These are phyloP conservation scores for Saccharata proteae DNA, from an alignment of 2,329 filamentous ascomycete genomes.

Conservation along the genomic window DNA sequence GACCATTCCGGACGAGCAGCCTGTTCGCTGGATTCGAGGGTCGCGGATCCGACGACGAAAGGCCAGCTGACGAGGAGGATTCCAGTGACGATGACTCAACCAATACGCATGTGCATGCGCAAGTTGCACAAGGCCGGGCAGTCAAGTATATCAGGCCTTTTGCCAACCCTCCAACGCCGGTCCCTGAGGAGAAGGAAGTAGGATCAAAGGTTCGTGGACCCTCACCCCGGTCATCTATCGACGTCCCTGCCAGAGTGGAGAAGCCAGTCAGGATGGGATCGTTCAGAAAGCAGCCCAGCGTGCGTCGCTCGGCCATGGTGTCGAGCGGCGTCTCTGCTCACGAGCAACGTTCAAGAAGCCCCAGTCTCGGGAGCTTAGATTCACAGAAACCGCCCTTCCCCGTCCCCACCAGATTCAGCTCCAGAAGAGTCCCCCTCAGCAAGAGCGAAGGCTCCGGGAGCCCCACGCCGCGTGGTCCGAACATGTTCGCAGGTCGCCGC, in stretches of 20 bases:
- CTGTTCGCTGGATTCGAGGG: constrained; percentile 78
- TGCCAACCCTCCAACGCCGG: constrained; percentile 27
- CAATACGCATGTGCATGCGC: constrained; percentile 19
- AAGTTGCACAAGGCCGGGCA: constrained; percentile 32
- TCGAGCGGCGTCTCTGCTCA: constrained; percentile 66
- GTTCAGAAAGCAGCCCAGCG: constrained; percentile 40
- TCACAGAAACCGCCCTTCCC: constrained; percentile 63
- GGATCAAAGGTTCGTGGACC: constrained; percentile 17
- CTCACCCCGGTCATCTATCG: constrained; percentile 20
- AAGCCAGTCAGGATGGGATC: constrained; percentile 18
- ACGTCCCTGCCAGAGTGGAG: constrained; percentile 22
- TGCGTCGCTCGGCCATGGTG: constrained; percentile 69
- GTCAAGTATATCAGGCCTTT: constrained; percentile 35
- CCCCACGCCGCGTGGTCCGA: constrained; percentile 49
- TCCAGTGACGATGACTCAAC: constrained; percentile 45
- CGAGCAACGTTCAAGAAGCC: constrained; percentile 50
- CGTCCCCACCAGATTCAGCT: constrained; percentile 81
- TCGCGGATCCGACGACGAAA: constrained; percentile 41
- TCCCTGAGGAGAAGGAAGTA: constrained; percentile 30
- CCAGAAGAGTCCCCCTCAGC: constrained; percentile 56
- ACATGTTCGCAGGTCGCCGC: constrained; percentile 19
- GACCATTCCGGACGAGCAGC: constrained; percentile 67
- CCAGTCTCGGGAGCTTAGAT: constrained; percentile 45
- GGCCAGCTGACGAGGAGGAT: constrained; percentile 49
- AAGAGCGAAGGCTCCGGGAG: constrained; percentile 68